These are phyloP conservation scores for Fusarium longipes DNA, from an alignment of 2,329 filamentous ascomycete genomes.

Conservation along the genomic window DNA sequence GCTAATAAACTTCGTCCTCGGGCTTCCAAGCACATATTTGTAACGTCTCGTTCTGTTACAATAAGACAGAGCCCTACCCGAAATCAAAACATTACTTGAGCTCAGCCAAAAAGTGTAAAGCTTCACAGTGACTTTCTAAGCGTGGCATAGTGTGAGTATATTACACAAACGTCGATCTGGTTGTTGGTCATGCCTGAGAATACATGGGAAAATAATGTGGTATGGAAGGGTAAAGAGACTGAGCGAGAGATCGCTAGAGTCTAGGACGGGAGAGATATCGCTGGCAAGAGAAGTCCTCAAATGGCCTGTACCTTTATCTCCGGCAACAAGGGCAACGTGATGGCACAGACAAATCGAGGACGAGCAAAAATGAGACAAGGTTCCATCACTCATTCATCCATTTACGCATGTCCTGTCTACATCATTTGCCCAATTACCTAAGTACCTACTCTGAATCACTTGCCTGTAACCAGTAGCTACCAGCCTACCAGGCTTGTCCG, in stretches of 20 bases:
- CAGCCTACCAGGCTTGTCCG: background rate
- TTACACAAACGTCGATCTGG: conserved; percentile 25
- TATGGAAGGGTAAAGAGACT: conserved; percentile 11
- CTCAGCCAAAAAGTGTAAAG: background rate
- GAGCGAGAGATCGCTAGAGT: background rate
- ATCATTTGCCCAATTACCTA: background rate
- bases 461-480: no score
- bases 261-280: conserved; percentile 12
- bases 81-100: background rate
- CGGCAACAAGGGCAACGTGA: conserved; percentile 7
- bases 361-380: conserved; percentile 9
- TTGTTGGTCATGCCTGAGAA: conserved; percentile 11
- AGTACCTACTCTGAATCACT: no score
- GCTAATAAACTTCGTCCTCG: conserved; percentile 29
- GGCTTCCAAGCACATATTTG: conserved; percentile 23
- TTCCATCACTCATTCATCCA: conserved; percentile 1
- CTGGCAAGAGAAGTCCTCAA: conserved; percentile 13
- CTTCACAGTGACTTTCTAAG: conserved; percentile 3
- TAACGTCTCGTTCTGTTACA: background rate
- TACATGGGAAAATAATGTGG: conserved; percentile 7
- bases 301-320: conserved; percentile 16
- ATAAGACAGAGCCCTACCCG: background rate
- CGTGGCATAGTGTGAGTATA: conserved; percentile 10
- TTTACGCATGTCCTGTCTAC: conserved; percentile 3
- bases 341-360: conserved; percentile 12